These are phyloP conservation scores for Cordyceps sp. DNA, from an alignment of 2,329 filamentous ascomycete genomes.

Conservation along the genomic window DNA sequence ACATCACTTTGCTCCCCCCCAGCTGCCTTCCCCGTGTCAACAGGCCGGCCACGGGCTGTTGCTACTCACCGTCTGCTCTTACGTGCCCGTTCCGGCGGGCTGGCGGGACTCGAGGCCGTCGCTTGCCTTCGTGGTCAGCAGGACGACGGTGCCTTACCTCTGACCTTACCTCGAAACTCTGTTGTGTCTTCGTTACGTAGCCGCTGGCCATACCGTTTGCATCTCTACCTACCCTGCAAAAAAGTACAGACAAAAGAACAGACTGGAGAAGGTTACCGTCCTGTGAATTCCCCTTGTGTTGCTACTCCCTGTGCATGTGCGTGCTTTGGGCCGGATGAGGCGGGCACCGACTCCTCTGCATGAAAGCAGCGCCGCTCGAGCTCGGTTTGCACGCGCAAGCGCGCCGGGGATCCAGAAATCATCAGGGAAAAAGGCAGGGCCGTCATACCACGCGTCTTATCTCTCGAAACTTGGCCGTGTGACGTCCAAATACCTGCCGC, in stretches of 20 bases:
- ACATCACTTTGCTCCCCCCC: no score
- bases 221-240: slow-evolving; percentile 4
- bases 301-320: background rate
- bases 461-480: no score
- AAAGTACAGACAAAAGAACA: slow-evolving; percentile 2
- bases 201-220: background rate
- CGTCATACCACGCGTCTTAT: no score
- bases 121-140: slow-evolving; percentile 12
- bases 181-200: slow-evolving; percentile 3
- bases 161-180: slow-evolving; percentile 30
- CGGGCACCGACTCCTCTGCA: no score
- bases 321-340: no score
- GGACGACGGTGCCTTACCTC: slow-evolving; percentile 32
- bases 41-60: background rate
- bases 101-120: background rate
- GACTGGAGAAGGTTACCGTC: slow-evolving; percentile 1
- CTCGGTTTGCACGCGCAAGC: no score
- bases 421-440: background rate
- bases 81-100: no score
- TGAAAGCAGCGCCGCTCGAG: no score
- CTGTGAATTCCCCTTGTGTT: background rate
- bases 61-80: slow-evolving; percentile 1
- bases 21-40: background rate
- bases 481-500: no score
- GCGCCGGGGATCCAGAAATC: no score